Evolutionary conservation across 768 basidiomycete species (phyloP).

Genomic region (Exsudoporus frostii): DNA sequence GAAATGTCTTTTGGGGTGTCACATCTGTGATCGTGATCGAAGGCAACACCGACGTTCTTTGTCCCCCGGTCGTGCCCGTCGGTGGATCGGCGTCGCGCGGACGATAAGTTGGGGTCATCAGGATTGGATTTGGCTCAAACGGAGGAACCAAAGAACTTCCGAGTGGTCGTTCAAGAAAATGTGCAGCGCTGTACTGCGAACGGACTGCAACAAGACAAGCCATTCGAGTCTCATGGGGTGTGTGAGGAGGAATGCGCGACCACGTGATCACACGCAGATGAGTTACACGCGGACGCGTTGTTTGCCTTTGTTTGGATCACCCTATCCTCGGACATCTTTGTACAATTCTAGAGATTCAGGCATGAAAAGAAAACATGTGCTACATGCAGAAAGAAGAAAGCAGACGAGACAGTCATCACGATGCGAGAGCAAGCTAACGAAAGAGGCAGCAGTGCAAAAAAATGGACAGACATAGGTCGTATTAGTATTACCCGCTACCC

Average conservation of each 20-base stretch:
- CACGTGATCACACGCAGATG: constrained; percentile 9
- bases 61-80: not conserved
- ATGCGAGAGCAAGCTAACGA: not conserved
- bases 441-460: not conserved
- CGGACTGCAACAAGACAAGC: not conserved
- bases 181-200: not conserved
- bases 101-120: not conserved
- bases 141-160: not conserved
- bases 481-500: constrained; percentile 19
- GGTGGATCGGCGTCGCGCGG: not conserved
- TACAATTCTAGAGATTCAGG: not conserved
- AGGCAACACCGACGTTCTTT: not conserved
- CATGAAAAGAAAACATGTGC: not conserved
- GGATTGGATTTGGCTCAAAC: not conserved
- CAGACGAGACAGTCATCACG: not conserved
- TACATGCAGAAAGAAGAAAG: not conserved
- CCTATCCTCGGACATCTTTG: not conserved
- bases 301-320: constrained; percentile 11
- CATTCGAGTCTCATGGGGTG: not conserved
- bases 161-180: not conserved
- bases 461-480: constrained; percentile 1
- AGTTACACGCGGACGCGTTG: constrained; percentile 10
- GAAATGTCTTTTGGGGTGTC: constrained; percentile 19
- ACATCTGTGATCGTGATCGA: constrained; percentile 16
- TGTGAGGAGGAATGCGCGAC: not conserved